Conservation (phyloP, 148 eudicot genomes). For the Silene conica region DNA sequence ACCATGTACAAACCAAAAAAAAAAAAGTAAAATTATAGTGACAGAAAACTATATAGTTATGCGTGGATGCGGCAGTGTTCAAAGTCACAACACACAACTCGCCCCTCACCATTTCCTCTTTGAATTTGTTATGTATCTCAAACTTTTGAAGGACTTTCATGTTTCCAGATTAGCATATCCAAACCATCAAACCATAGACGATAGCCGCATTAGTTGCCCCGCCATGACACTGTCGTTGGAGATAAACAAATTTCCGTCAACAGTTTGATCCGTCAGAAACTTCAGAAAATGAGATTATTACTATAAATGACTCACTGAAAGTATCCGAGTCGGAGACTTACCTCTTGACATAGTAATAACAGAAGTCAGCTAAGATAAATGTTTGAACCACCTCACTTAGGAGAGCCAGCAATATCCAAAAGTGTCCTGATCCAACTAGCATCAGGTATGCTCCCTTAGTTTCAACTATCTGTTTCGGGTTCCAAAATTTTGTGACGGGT, state of each 20-base stretch:
- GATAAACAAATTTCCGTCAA: no score
- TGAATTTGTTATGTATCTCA: not conserved
- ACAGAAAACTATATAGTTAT: no score
- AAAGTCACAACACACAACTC: not conserved
- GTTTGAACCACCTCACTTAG: slow-evolving; percentile 73
- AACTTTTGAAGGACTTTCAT: not conserved
- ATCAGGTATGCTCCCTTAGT: slow-evolving; percentile 43
- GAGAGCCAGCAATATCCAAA: slow-evolving; percentile 55
- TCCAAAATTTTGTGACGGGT: not conserved
- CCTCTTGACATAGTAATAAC: slow-evolving; percentile 85
- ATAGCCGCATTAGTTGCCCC: slow-evolving; percentile 52
- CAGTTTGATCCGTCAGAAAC: not conserved
- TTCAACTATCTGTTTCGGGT: slow-evolving; percentile 48
- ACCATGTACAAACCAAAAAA: not conserved
- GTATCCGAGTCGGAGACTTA: slow-evolving; percentile 9
- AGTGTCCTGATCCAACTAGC: slow-evolving; percentile 48
- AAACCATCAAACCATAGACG: slow-evolving; percentile 26
- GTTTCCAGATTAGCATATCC: not conserved
- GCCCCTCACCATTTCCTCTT: not conserved
- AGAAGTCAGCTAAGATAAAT: slow-evolving; percentile 79
- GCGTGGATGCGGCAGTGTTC: not conserved
- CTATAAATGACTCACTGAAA: not conserved
- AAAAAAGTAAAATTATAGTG: no score
- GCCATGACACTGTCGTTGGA: slow-evolving; percentile 40
- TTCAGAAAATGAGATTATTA: no score